Base-by-base conservation (phyloP, 1,139 yeast species). In the Zygosaccharomyces pseudobailii region DNA sequence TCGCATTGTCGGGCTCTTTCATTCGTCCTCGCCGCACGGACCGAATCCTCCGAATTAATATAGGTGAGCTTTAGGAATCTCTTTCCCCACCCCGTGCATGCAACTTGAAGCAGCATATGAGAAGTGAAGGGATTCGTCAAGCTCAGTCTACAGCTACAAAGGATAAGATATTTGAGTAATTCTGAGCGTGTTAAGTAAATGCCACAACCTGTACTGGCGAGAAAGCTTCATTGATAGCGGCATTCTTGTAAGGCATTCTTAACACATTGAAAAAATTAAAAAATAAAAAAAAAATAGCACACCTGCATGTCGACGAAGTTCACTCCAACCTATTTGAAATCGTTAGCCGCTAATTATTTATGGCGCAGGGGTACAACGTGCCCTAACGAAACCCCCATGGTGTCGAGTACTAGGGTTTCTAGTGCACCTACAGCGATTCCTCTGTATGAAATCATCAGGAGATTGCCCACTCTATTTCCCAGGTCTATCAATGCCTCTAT, bases 391-490 rank as follows among this genome's bases (percentile, higher is more conserved):
- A 7, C 22, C 6, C 19, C 30, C 22, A 21, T 13, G 20, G 8
- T 22, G 6, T 10, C 41, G 2, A 22, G 27, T 17, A 31, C 47
- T 3, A 34, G 38, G 20, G 51, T 46, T 31, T 40, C 67, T 7
- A 55, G 59, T 3, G 59, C 65, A 19, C 67, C 67, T 1, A 50
- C 60, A 3, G 67, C 66, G 1, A 50, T 62, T 17, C 63, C 67
- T 1, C 17, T 64, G 30, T 23, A 35, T 30, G 55, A 61, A 32
- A 59, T 64, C 5, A 40, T 60, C 6, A 36, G 30, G 27, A 48
- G 43, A 25, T 36, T 63, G n/a, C 67, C 78, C 3, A 75, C 71
- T 46, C 70, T 71, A 40, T 85, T 85, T 59, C 94, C 92, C 0
- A 67, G 83, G 6, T 65, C 79, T 6, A 50, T 79, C 0, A 56